phyloP scores from a whole-genome alignment of 1,284 basidiomycete species.

The Sphaerobolus stellatus region DNA sequence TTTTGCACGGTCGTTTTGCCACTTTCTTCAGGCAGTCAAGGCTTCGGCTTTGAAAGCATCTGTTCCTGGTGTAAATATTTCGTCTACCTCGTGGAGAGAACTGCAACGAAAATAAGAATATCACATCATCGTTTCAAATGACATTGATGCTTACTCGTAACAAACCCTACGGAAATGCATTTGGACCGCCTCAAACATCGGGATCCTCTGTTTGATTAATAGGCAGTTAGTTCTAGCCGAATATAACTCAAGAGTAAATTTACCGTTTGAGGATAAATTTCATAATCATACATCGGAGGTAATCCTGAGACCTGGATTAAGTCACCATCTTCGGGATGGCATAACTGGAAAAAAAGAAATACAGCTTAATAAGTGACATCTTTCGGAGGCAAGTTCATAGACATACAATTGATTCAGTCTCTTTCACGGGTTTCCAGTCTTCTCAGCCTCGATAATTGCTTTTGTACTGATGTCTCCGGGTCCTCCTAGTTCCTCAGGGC shows the following conservation, averaged over 20 bases:
- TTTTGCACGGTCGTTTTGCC: neutral
- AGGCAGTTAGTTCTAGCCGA: too few species aligned
- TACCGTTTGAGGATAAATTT: constrained; percentile 13
- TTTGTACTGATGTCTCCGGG: neutral
- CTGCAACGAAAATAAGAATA: too few species aligned
- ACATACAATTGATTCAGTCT: neutral
- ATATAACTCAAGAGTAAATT: too few species aligned
- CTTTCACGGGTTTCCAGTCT: neutral
- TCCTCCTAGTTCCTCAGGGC: neutral
- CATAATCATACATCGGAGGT: constrained; percentile 16
- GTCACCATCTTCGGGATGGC: constrained; percentile 1
- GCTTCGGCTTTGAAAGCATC: neutral
- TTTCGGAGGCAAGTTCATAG: too few species aligned
- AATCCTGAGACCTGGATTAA: constrained; percentile 12
- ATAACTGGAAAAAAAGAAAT: too few species aligned
- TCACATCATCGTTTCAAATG: too few species aligned
- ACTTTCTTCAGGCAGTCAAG: neutral
- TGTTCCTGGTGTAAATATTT: neutral
- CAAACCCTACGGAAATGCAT: too few species aligned
- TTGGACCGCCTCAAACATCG: too few species aligned
- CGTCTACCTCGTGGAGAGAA: neutral
- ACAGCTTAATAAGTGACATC: too few species aligned
- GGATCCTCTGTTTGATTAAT: too few species aligned
- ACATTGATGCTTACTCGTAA: too few species aligned
- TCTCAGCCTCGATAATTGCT: neutral